Base-by-base conservation (phyloP, 108 stramenopile genomes). In the Schizochytrium sp. region DNA sequence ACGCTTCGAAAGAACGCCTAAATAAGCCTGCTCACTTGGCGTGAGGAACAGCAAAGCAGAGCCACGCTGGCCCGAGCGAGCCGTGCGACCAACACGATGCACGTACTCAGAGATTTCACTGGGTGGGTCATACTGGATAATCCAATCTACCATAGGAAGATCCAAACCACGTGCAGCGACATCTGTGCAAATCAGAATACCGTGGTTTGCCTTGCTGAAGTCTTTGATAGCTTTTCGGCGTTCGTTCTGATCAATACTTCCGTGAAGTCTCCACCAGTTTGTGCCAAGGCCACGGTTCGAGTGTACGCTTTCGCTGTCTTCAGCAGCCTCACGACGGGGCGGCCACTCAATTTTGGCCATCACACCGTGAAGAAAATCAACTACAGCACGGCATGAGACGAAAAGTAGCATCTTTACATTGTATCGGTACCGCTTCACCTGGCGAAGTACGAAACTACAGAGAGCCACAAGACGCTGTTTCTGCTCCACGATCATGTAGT, bases 161-260 rank as follows among this genome's bases (percentile, higher is more conserved):
- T 98, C 97, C 69, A 98, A 87, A 40, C 98, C 98, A 55, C 97
- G 95, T n/a, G 97, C 96, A 3, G 97, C 95, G 4, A 98, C 97
- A 90, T 98, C 97, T 4, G 97, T 98, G 2, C 95, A 93, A 61
- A 98, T 72, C 17, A 98, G 88, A 56, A 97, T 92, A 10, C 95
- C 95, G 28, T 89, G 91, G 3, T 87, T 56, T 55, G 58, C 92
- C 50, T 57, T 59, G 40, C 73, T 69, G 91, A 98, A 97, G 41
- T 92, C 87, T 42, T 91, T 89, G 58, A 96, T 72, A 13, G 94
- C 95, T 46, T 92, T 72, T 38, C 92, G 89, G 42, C 97, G 93
- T 91, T 96, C 92, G 19, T 90, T n/a, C 57, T 96, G 96, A 46
- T 94, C 94, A 10, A 97, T 92, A 93, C 72, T 97, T 91, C 92